These are phyloP conservation scores for Mortierella sp. DNA, from an alignment of 371 early-diverging fungal genomes.

Conservation along the genomic window DNA sequence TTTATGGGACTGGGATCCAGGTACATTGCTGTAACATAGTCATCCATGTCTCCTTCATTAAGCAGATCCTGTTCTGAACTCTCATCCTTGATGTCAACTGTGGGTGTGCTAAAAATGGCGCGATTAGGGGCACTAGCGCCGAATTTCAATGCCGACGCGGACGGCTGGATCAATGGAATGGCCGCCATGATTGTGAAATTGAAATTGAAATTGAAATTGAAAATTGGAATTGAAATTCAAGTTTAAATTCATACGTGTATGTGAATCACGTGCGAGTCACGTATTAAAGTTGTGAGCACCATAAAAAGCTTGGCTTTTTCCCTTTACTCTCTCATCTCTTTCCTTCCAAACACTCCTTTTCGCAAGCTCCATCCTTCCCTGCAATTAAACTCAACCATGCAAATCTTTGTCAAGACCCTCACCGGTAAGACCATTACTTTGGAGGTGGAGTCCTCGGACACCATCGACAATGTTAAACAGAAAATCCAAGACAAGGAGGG, in stretches of 20 bases:
- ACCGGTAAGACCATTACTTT: conserved; percentile 99
- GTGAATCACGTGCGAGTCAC: neutral
- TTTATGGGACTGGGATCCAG: conserved; percentile 45
- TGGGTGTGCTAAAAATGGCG: conserved; percentile 39
- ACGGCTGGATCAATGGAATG: conserved; percentile 50
- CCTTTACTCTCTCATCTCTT: neutral
- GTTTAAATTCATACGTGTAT: neutral
- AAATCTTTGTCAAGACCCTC: conserved; percentile 98
- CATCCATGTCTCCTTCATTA: conserved; percentile 19
- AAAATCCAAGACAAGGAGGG: conserved; percentile 99
- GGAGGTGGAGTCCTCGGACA: conserved; percentile 97
- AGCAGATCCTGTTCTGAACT: conserved; percentile 13
- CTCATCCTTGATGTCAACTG: conserved; percentile 25
- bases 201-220: too few species aligned
- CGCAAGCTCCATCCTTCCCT: neutral
- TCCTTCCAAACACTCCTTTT: neutral
- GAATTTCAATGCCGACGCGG: conserved; percentile 15
- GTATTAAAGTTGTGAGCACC: neutral
- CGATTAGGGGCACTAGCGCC: conserved; percentile 24
- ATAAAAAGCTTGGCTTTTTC: neutral
- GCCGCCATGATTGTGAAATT: conserved; percentile 15
- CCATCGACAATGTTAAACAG: conserved; percentile 96
- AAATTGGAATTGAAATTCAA: neutral
- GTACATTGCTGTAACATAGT: conserved; percentile 17
- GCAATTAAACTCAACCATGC: conserved; percentile 64